Evolutionary conservation across 108 stramenopile species (phyloP).

Genomic region (Pelagomonas calceolata): DNA sequence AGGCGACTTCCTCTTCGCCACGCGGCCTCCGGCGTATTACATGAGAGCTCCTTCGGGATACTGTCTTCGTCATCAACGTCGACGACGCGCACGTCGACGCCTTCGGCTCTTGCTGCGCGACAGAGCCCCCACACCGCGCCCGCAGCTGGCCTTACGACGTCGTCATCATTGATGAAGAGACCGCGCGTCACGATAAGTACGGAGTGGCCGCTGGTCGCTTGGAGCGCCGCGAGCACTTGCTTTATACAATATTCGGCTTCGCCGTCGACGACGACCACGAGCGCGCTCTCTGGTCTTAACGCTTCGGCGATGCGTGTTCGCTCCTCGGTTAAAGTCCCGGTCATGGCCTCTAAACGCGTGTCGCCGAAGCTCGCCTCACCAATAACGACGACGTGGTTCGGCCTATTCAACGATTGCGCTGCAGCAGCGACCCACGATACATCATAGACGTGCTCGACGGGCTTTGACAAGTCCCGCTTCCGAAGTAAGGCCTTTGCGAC

Average conservation of each 20-base stretch:
- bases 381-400: too few species aligned
- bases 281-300: neutral
- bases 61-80: too few species aligned
- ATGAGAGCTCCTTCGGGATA: too few species aligned
- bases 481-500: neutral
- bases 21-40: too few species aligned
- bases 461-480: neutral
- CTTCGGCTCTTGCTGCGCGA: neutral
- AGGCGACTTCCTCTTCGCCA: too few species aligned
- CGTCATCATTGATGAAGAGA: too few species aligned
- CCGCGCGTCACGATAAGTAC: neutral
- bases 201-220: neutral
- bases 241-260: neutral
- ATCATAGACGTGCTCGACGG: neutral
- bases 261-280: neutral
- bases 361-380: too few species aligned
- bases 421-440: neutral
- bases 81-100: neutral
- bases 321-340: too few species aligned
- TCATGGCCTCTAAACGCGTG: too few species aligned
- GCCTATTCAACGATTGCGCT: too few species aligned
- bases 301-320: neutral
- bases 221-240: neutral
- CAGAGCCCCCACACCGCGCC: neutral
- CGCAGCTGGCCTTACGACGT: too few species aligned